phyloP scores from a whole-genome alignment of 768 basidiomycete genomes.

The Lactifluus rugatus region DNA sequence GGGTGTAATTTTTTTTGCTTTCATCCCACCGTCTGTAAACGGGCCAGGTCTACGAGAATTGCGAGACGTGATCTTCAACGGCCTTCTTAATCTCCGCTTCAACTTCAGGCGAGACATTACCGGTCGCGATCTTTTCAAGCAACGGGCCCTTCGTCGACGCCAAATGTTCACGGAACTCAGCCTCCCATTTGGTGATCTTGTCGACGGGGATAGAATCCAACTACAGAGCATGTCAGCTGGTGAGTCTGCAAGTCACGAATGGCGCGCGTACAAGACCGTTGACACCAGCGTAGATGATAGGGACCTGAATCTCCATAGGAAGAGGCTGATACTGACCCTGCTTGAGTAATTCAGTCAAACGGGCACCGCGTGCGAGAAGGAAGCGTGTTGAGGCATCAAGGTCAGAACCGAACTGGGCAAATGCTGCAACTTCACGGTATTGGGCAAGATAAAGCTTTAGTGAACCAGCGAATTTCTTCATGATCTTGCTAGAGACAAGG shows the following conservation, averaged over 20 bases:
- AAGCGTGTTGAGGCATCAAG: slow-evolving; percentile 99
- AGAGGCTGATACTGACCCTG: slow-evolving; percentile 98
- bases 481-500: slow-evolving; percentile 63
- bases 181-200: slow-evolving; percentile 88
- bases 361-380: slow-evolving; percentile 95
- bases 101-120: slow-evolving; percentile 79
- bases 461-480: slow-evolving; percentile 99
- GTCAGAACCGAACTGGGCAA: slow-evolving; percentile 99
- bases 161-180: slow-evolving; percentile 84
- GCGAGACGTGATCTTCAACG: slow-evolving; percentile 79
- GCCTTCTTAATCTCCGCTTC: slow-evolving; percentile 94
- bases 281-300: slow-evolving; percentile 98
- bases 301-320: slow-evolving; percentile 92
- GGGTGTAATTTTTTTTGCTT: slow-evolving; percentile 13
- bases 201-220: slow-evolving; percentile 95
- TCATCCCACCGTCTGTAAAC: slow-evolving; percentile 8
- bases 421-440: slow-evolving; percentile 99
- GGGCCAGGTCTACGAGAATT: slow-evolving; percentile 43
- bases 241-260: not conserved
- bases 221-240: slow-evolving; percentile 26
- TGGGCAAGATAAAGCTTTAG: slow-evolving; percentile 99
- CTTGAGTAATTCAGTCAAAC: slow-evolving; percentile 94
- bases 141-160: slow-evolving; percentile 61
- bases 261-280: slow-evolving; percentile 77
- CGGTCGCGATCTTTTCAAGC: slow-evolving; percentile 76